Conservation (phyloP, 1,139 yeast species). For the Debaryomyces fabryi region DNA sequence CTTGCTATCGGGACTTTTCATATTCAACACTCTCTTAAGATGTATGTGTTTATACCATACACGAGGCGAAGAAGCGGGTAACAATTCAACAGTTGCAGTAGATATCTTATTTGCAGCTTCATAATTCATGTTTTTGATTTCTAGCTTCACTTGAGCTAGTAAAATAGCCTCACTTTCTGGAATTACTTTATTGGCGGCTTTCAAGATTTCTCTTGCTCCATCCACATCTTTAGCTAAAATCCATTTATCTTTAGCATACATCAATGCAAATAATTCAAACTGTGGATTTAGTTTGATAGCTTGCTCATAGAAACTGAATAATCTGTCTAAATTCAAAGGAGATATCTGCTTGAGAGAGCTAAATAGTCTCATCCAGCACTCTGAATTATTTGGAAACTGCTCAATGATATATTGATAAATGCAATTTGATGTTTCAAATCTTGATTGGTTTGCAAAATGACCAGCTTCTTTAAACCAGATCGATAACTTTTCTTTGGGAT, state of each 20-base stretch:
- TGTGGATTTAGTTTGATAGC: conserved; percentile 53
- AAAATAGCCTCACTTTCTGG: conserved; percentile 60
- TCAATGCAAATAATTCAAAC: conserved; percentile 55
- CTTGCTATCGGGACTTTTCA: conserved; percentile 1
- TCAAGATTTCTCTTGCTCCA: conserved; percentile 57
- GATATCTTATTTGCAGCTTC: conserved; percentile 49
- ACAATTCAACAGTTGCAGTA: conserved; percentile 35
- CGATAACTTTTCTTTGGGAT: conserved; percentile 15
- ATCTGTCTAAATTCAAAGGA: conserved; percentile 21
- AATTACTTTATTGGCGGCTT: conserved; percentile 41
- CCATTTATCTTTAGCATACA: conserved; percentile 77
- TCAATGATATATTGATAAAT: conserved; percentile 53
- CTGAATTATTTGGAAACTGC: conserved; percentile 49
- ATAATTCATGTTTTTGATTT: conserved; percentile 41
- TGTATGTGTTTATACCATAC: conserved; percentile 69
- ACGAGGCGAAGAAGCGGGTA: conserved; percentile 43
- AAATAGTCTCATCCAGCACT: conserved; percentile 60
- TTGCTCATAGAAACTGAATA: conserved; percentile 55
- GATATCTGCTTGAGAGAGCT: conserved; percentile 43
- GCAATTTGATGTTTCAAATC: conserved; percentile 41
- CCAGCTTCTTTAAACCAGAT: conserved; percentile 47
- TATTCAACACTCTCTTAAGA: conserved; percentile 44
- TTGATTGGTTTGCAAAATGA: conserved; percentile 26
- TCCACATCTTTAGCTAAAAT: conserved; percentile 44
- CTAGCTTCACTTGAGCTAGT: conserved; percentile 72